Evolutionary conservation across 176 grass and related monocot species (phyloP).

Genomic region (Secale cereale): DNA sequence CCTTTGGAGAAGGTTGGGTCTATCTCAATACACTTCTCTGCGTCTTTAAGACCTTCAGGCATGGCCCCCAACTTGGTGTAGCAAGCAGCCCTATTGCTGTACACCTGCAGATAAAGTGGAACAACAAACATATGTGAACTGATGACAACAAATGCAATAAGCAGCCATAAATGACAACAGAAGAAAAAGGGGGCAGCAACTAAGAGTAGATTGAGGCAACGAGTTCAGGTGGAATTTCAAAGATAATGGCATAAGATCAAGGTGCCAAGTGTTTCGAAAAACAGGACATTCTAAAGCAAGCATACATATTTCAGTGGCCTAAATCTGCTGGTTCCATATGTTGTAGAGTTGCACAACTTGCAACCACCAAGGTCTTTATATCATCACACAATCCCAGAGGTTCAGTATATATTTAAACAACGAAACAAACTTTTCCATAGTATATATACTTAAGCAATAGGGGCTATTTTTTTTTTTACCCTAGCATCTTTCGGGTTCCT

Average conservation of each 20-base stretch:
- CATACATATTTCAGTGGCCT: neutral
- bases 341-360: neutral
- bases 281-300: neutral
- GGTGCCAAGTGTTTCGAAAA: neutral
- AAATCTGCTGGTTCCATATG: neutral
- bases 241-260: neutral
- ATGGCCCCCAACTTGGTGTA: constrained; percentile 94
- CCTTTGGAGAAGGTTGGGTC: constrained; percentile 95
- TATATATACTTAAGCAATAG: neutral
- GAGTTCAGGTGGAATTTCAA: neutral
- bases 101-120: constrained; percentile 53
- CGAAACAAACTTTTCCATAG: neutral
- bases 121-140: neutral
- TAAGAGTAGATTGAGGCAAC: neutral
- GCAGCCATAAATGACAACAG: neutral
- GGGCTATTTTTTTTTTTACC: constrained; percentile 72
- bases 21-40: constrained; percentile 96
- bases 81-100: constrained; percentile 97
- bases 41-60: constrained; percentile 98
- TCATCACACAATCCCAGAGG: neutral
- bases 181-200: neutral
- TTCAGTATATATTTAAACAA: neutral
- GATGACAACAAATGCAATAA: neutral
- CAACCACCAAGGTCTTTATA: neutral
- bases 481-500: constrained; percentile 89